These are phyloP conservation scores for Onygenales sp. DNA, from an alignment of 2,329 filamentous ascomycete species.

Conservation along the genomic window DNA sequence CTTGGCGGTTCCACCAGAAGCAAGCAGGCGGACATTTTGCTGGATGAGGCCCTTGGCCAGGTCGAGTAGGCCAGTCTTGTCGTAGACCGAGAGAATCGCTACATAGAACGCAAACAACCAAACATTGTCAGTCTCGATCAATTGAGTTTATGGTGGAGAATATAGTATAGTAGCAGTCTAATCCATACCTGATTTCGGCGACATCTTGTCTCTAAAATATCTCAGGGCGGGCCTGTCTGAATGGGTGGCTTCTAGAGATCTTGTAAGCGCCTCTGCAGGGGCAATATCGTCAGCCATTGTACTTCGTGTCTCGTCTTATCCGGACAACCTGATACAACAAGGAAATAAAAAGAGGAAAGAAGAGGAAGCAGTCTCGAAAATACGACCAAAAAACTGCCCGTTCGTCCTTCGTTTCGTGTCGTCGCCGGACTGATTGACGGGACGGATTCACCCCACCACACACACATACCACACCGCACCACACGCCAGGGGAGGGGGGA, in stretches of 20 bases:
- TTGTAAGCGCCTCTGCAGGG: neutral
- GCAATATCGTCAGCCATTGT: neutral
- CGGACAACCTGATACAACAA: neutral
- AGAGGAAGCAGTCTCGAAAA: neutral
- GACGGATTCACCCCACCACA: too few relatives aligned
- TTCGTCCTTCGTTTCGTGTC: too few relatives aligned
- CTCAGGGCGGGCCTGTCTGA: conserved; percentile 3
- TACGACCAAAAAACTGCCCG: neutral
- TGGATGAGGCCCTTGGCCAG: conserved; percentile 82
- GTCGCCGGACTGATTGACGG: too few relatives aligned
- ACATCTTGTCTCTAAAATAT: conserved; percentile 16
- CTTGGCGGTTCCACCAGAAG: conserved; percentile 88
- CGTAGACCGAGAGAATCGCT: conserved; percentile 95
- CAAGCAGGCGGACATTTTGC: conserved; percentile 84
- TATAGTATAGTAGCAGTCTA: neutral
- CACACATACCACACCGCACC: too few relatives aligned
- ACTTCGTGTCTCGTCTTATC: neutral
- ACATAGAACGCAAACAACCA: neutral
- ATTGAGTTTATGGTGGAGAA: neutral
- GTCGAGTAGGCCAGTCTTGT: conserved; percentile 94
- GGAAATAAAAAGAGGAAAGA: neutral
- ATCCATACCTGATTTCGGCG: conserved; percentile 31
- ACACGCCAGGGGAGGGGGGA: too few relatives aligned
- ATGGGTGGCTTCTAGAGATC: neutral
- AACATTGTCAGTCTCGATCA: too few relatives aligned